A percentile compares a stretch with the other conserved stretches of the same genome.
Evolutionary conservation across 2,329 filamentous ascomycete genomes (phyloP).

Genomic region (Fusarium lyarnte): DNA sequence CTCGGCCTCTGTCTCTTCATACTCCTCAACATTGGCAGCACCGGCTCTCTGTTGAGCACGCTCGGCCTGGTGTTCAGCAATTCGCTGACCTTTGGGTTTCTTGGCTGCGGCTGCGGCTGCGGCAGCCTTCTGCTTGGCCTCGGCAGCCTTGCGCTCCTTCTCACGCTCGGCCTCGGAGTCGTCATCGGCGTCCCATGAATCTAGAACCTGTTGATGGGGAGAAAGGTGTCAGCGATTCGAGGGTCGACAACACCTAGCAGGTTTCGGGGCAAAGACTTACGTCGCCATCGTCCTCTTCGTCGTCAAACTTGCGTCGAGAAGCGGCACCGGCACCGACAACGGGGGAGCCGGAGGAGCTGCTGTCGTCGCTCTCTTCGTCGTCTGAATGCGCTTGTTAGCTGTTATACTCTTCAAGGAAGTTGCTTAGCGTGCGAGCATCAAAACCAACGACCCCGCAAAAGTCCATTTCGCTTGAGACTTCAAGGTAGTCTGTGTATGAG

Average conservation of each 20-base stretch:
- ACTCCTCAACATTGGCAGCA: constrained; percentile 68
- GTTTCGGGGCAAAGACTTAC: constrained; percentile 59
- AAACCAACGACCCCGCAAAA: constrained; percentile 20
- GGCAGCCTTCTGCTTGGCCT: constrained; percentile 88
- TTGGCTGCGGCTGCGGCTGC: constrained; percentile 89
- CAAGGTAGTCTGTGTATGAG: constrained; percentile 1
- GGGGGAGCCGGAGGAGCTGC: constrained; percentile 50
- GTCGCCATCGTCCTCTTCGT: constrained; percentile 87
- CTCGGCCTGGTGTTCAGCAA: constrained; percentile 78
- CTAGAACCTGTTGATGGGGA: constrained; percentile 74
- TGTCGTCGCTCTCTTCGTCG: constrained; percentile 53
- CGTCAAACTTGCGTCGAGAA: constrained; percentile 76
- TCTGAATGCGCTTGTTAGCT: constrained; percentile 44
- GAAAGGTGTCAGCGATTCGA: neutral
- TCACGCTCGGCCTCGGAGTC: constrained; percentile 97
- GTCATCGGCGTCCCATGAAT: constrained; percentile 96
- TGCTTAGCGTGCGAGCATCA: neutral
- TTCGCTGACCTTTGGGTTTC: constrained; percentile 87
- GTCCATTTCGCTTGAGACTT: constrained; percentile 18
- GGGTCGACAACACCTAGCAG: too few relatives aligned
- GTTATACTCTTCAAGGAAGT: neutral
- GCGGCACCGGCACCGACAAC: constrained; percentile 50
- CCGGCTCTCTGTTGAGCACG: constrained; percentile 63
- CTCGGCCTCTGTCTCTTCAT: constrained; percentile 78
- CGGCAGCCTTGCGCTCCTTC: constrained; percentile 87